A percentile compares a stretch with the other conserved stretches of the same genome.
These are phyloP conservation scores for Cladosporium sphaerospermum DNA, from an alignment of 2,329 filamentous ascomycete species.

Conservation along the genomic window DNA sequence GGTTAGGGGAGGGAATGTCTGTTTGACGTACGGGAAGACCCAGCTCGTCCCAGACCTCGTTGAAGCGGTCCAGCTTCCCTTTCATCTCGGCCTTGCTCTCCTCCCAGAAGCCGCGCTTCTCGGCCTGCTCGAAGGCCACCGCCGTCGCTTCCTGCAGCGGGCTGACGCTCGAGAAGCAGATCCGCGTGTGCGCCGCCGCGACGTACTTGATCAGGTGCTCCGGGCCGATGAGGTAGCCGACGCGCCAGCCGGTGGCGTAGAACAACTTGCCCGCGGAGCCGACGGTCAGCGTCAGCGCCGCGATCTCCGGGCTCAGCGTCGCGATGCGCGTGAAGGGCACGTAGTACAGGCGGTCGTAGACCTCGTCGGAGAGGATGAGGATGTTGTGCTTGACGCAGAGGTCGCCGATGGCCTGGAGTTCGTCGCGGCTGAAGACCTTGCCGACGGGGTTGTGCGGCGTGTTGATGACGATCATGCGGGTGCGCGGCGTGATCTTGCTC, in stretches of 20 bases:
- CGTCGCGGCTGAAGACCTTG: constrained; percentile 82
- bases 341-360: constrained; percentile 94
- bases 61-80: constrained; percentile 80
- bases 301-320: constrained; percentile 84
- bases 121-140: constrained; percentile 88
- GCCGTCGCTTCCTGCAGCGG: constrained; percentile 92
- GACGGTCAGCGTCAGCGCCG: constrained; percentile 81
- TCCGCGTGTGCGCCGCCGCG: constrained; percentile 84
- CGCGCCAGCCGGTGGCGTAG: constrained; percentile 94
- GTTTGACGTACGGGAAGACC: constrained; percentile 34
- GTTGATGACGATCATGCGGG: constrained; percentile 94
- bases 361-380: constrained; percentile 55
- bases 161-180: constrained; percentile 91
- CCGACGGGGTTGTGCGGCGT: constrained; percentile 91
- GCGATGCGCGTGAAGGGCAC: constrained; percentile 90
- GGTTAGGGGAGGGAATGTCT: background rate
- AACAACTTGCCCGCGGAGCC: constrained; percentile 98
- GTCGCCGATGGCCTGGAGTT: constrained; percentile 78
- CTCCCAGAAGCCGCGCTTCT: constrained; percentile 81
- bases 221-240: constrained; percentile 89
- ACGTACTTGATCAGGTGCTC: constrained; percentile 87
- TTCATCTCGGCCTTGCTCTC: constrained; percentile 80
- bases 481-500: constrained; percentile 72
- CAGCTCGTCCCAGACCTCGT: constrained; percentile 51
- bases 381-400: constrained; percentile 89